These are phyloP conservation scores for Globisporangium solare DNA, from an alignment of 352 stramenopile species.

Conservation along the genomic window DNA sequence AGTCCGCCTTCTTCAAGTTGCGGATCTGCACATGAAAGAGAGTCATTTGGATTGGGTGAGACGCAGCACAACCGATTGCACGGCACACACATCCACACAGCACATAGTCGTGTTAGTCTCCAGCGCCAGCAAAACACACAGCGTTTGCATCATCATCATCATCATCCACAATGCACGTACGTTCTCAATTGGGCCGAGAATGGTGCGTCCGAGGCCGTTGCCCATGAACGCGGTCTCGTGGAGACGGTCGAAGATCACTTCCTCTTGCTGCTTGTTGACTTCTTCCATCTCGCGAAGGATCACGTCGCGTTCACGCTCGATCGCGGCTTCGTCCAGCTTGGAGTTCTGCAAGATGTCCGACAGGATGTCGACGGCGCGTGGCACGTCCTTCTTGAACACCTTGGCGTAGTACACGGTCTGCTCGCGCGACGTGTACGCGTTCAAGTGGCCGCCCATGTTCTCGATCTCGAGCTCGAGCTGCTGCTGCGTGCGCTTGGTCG, in stretches of 20 bases:
- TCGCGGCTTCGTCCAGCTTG: slow-evolving; percentile 94
- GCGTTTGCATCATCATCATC: too few species aligned
- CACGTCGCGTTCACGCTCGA: slow-evolving; percentile 97
- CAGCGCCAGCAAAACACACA: neutral
- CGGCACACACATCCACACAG: slow-evolving; percentile 5
- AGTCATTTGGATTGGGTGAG: neutral
- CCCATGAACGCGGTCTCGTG: slow-evolving; percentile 98
- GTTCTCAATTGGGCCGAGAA: slow-evolving; percentile 98
- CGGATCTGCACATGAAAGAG: slow-evolving; percentile 47
- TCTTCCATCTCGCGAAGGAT: slow-evolving; percentile 99
- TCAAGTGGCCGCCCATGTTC: slow-evolving; percentile 99
- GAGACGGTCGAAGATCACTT: slow-evolving; percentile 99
- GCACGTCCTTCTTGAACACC: slow-evolving; percentile 99
- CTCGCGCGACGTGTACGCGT: slow-evolving; percentile 99
- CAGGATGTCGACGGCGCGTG: slow-evolving; percentile 97
- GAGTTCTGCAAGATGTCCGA: slow-evolving; percentile 99
- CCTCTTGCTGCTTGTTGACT: slow-evolving; percentile 98
- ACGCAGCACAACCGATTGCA: too few species aligned
- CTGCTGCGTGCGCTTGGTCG: slow-evolving; percentile 94
- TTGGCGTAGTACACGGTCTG: slow-evolving; percentile 99
- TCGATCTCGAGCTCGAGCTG: slow-evolving; percentile 99
- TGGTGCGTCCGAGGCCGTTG: slow-evolving; percentile 97
- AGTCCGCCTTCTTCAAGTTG: slow-evolving; percentile 92
- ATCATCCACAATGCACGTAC: slow-evolving; percentile 60
- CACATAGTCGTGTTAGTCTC: neutral